Evolutionary conservation across 139 green algal genomes (phyloP).

Genomic region (Tetradesmus obliquus): DNA sequence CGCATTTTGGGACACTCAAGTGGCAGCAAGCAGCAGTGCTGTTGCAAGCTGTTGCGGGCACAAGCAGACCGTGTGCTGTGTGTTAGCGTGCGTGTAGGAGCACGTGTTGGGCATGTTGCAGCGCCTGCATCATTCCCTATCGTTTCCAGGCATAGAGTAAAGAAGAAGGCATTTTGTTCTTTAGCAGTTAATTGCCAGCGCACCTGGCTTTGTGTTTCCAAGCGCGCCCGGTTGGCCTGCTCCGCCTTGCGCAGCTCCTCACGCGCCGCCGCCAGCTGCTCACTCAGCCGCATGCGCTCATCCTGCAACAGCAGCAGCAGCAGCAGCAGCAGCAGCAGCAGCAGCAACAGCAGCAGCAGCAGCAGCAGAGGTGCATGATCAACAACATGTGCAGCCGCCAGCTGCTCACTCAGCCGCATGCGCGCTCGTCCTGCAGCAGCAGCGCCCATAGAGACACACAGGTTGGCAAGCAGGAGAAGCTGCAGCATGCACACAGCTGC

Average conservation of each 20-base stretch:
- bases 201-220: conserved; percentile 55
- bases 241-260: conserved; percentile 44
- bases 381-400: not conserved
- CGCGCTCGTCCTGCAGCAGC: not conserved
- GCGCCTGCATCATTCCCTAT: too few relatives aligned
- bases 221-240: conserved; percentile 30
- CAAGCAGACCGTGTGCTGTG: too few relatives aligned
- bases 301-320: conserved; percentile 12
- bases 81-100: too few relatives aligned
- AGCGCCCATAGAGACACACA: not conserved
- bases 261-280: conserved; percentile 45
- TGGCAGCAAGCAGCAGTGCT: too few relatives aligned
- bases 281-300: conserved; percentile 17
- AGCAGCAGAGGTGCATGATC: not conserved
- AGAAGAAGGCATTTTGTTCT: too few relatives aligned
- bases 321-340: not conserved
- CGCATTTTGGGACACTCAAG: not conserved
- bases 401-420: not conserved
- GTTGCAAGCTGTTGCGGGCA: too few relatives aligned
- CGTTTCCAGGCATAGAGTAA: too few relatives aligned
- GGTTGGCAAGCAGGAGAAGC: too few relatives aligned
- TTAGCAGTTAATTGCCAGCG: not conserved
- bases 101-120: too few relatives aligned
- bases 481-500: too few relatives aligned
- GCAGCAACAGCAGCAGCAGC: not conserved